Conservation (phyloP, 495 filamentous ascomycete genomes). For the Aspergillus diversus region DNA sequence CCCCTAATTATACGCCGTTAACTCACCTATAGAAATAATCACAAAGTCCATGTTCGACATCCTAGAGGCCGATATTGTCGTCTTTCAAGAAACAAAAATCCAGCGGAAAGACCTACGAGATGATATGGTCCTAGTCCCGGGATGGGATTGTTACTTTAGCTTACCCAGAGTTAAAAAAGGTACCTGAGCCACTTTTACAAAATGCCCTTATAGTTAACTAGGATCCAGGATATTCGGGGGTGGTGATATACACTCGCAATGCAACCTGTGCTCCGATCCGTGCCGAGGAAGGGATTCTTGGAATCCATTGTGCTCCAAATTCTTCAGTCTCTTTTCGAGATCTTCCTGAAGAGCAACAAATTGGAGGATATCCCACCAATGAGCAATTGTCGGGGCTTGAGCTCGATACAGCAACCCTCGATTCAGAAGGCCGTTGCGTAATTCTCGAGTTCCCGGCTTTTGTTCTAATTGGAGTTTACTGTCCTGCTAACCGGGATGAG, state of each 20-base stretch:
- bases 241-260: constrained; percentile 94
- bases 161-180: constrained; percentile 93
- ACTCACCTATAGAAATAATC: neutral
- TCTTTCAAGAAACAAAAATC: constrained; percentile 97
- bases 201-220: constrained; percentile 7
- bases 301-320: constrained; percentile 76
- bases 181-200: constrained; percentile 31
- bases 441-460: constrained; percentile 96
- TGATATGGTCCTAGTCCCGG: constrained; percentile 94
- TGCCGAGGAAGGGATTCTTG: constrained; percentile 92
- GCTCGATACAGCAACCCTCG: constrained; percentile 72
- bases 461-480: constrained; percentile 88
- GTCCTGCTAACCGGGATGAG: constrained; percentile 84
- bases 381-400: constrained; percentile 63
- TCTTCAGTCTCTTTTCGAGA: constrained; percentile 75
- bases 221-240: constrained; percentile 85
- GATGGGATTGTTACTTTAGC: constrained; percentile 97
- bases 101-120: constrained; percentile 91
- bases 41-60: constrained; percentile 87
- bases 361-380: constrained; percentile 84
- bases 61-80: constrained; percentile 89
- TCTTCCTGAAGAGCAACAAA: constrained; percentile 75
- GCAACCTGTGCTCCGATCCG: constrained; percentile 84
- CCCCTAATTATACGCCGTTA: too few species aligned
- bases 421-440: constrained; percentile 90